phyloP scores from a whole-genome alignment of 208 protist genomes.

The Leishmania braziliensis region DNA sequence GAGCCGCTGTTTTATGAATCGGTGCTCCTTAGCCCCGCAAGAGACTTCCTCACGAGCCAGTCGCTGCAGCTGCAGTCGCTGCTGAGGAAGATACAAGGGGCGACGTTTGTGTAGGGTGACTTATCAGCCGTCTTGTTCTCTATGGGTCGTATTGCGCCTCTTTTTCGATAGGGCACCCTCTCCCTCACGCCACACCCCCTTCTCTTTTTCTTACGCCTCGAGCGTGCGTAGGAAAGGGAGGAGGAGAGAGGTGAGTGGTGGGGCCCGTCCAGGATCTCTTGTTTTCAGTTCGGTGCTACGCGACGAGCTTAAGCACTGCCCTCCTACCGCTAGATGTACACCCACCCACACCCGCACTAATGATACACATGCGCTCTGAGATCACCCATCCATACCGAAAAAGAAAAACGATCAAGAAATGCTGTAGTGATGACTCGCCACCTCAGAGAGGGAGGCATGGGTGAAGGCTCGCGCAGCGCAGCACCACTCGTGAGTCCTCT shows the following conservation, averaged over 20 bases:
- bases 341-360: neutral
- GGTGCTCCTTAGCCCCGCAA: neutral
- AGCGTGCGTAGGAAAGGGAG: neutral
- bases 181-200: neutral
- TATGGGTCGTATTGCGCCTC: neutral
- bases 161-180: neutral
- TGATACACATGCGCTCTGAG: neutral
- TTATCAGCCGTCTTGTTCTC: neutral
- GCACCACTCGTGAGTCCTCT: neutral
- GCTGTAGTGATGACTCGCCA: neutral
- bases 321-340: neutral
- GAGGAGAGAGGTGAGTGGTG: neutral
- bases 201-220: neutral
- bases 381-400: neutral
- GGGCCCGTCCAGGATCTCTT: neutral
- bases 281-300: conserved; percentile 2
- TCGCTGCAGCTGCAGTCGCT: conserved; percentile 7
- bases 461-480: neutral
- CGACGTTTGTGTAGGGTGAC: neutral
- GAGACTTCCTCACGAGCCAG: conserved; percentile 11
- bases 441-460: neutral
- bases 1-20: neutral
- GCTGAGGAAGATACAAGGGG: neutral
- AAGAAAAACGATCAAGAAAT: neutral
- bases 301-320: neutral